phyloP scores from a whole-genome alignment of 2,329 filamentous ascomycete species.

The Cytospora schulzeri region DNA sequence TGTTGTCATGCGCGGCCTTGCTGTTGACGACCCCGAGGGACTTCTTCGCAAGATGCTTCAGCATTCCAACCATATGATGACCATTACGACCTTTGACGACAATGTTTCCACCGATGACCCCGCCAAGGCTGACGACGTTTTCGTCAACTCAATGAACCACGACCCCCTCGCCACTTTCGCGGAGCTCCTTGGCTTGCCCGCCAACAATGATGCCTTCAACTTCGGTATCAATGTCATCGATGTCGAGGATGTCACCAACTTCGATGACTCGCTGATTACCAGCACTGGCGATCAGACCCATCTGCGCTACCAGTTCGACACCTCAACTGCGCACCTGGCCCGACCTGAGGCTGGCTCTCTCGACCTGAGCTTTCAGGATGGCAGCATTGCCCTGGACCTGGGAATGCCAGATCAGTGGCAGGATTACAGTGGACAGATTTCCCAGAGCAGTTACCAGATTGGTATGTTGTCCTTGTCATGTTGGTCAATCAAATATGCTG shows the following conservation, averaged over 20 bases:
- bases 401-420: constrained; percentile 8
- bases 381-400: neutral
- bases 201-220: neutral
- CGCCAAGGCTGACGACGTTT: neutral
- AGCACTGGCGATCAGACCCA: neutral
- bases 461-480: neutral
- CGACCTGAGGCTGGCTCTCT: neutral
- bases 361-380: neutral
- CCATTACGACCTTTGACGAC: neutral
- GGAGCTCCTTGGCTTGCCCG: neutral
- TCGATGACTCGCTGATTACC: neutral
- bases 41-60: constrained; percentile 1
- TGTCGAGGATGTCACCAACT: neutral
- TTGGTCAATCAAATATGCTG: constrained; percentile 1
- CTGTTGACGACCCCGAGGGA: constrained; percentile 1
- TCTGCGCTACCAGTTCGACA: constrained; percentile 6
- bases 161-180: constrained; percentile 4
- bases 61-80: constrained; percentile 14
- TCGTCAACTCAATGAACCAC: neutral
- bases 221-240: constrained; percentile 11
- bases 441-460: neutral
- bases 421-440: constrained; percentile 9
- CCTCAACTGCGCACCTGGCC: constrained; percentile 8
- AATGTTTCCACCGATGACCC: neutral
- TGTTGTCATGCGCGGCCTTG: constrained; percentile 3